These are phyloP conservation scores for Flaveria bidentis DNA, from an alignment of 129 eudicot genomes.

Conservation along the genomic window DNA sequence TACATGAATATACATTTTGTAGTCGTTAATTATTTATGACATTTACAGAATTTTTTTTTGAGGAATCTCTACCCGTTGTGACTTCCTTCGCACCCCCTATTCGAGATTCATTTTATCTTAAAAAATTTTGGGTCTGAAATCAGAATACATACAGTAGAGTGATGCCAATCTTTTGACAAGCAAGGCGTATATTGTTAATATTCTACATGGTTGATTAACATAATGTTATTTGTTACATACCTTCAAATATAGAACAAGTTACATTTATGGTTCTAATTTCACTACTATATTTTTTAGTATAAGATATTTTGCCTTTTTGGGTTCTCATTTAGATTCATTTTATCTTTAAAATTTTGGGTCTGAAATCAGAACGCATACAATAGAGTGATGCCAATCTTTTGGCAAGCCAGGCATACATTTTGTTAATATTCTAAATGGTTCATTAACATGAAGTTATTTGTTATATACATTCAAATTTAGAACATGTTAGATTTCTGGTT, in stretches of 20 bases:
- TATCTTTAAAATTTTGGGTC: neutral
- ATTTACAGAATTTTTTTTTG: too few relatives aligned
- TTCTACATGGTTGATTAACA: constrained; percentile 9
- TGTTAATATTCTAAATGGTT: neutral
- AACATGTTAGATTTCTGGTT: neutral
- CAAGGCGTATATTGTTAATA: neutral
- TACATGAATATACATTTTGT: neutral
- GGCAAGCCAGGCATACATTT: neutral
- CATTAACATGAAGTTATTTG: neutral
- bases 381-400: neutral
- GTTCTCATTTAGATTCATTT: neutral
- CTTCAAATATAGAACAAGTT: neutral
- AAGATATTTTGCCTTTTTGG: neutral
- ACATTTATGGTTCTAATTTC: neutral
- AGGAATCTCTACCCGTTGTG: neutral
- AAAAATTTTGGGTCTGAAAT: neutral
- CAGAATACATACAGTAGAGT: neutral
- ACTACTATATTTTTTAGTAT: neutral
- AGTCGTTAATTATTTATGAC: too few relatives aligned
- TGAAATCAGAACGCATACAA: neutral
- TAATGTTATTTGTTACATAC: neutral
- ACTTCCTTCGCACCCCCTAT: neutral
- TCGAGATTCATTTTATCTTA: neutral
- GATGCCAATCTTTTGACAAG: neutral
- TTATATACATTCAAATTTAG: neutral